Percentiles rank a stretch among this genome's conserved stretches.
These are phyloP conservation scores for Phytopythium oedochilum DNA, from an alignment of 352 stramenopile genomes.

Conservation along the genomic window DNA sequence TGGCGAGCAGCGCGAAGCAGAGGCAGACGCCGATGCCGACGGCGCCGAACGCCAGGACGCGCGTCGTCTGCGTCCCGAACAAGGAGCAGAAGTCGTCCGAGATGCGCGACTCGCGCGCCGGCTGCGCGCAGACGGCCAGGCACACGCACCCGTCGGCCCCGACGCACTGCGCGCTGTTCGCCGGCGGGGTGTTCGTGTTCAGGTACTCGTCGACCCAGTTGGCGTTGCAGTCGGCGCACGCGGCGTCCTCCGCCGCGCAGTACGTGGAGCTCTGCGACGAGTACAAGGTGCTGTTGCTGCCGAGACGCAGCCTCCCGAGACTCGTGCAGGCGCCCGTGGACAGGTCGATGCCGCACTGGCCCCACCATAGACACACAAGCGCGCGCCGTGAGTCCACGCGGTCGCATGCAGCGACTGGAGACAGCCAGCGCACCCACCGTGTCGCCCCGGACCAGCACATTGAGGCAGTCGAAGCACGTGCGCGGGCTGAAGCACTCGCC, in stretches of 20 bases:
- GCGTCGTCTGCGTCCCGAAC: slow-evolving; percentile 9
- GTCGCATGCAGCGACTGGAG: not conserved
- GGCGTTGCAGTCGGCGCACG: slow-evolving; percentile 17
- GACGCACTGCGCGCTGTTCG: slow-evolving; percentile 13
- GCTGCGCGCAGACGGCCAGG: slow-evolving; percentile 26
- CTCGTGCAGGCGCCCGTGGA: slow-evolving; percentile 22
- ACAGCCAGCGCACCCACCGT: slow-evolving; percentile 14
- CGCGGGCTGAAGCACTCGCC: slow-evolving; percentile 13
- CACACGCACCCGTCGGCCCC: slow-evolving; percentile 38
- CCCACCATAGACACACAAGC: not conserved
- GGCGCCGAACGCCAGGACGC: slow-evolving; percentile 20
- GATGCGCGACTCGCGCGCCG: slow-evolving; percentile 17
- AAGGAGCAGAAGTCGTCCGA: slow-evolving; percentile 21
- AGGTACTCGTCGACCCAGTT: slow-evolving; percentile 20
- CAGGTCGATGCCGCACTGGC: slow-evolving; percentile 25
- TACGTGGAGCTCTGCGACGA: slow-evolving; percentile 29
- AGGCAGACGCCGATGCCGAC: slow-evolving; percentile 9
- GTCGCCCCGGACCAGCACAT: slow-evolving; percentile 20
- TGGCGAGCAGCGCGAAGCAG: not conserved
- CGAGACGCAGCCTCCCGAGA: not conserved
- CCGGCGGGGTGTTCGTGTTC: not conserved
- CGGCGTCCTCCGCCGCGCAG: slow-evolving; percentile 24
- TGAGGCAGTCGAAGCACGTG: slow-evolving; percentile 29
- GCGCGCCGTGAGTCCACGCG: not conserved
- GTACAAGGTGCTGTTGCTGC: slow-evolving; percentile 12